Evolutionary conservation across 2,329 filamentous ascomycete species (phyloP).

Genomic region (Neopestalotiopsis rosae): DNA sequence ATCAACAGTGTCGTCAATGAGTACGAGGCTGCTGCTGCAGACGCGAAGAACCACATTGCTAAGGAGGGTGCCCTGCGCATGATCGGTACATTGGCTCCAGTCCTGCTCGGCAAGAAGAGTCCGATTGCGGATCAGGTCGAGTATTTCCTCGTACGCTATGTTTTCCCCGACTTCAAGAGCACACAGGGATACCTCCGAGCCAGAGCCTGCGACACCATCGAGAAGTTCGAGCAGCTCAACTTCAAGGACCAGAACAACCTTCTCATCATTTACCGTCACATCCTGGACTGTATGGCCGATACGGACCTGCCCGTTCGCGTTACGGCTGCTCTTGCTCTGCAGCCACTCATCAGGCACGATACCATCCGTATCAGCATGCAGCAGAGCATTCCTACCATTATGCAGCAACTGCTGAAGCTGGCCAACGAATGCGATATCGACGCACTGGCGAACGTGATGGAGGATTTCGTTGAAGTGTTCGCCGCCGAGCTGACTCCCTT

Average conservation of each 20-base stretch:
- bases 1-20: conserved; percentile 94
- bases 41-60: conserved; percentile 90
- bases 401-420: conserved; percentile 97
- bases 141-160: conserved; percentile 97
- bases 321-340: conserved; percentile 89
- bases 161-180: conserved; percentile 97
- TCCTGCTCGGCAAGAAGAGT: conserved; percentile 97
- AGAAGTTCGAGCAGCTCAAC: conserved; percentile 96
- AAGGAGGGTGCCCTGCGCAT: conserved; percentile 97
- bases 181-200: conserved; percentile 90
- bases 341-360: conserved; percentile 94
- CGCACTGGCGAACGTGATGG: conserved; percentile 97
- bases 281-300: conserved; percentile 96
- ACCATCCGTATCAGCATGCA: conserved; percentile 95
- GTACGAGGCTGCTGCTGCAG: conserved; percentile 83
- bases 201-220: conserved; percentile 93
- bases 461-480: conserved; percentile 99
- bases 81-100: conserved; percentile 93
- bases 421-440: conserved; percentile 99
- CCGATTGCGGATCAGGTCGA: conserved; percentile 97
- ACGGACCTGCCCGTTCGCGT: conserved; percentile 91
- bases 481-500: conserved; percentile 97
- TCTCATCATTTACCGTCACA: conserved; percentile 94
- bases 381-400: conserved; percentile 96
- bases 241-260: conserved; percentile 97